phyloP scores from a whole-genome alignment of 257 asterid species.

The Capsicum chinense region DNA sequence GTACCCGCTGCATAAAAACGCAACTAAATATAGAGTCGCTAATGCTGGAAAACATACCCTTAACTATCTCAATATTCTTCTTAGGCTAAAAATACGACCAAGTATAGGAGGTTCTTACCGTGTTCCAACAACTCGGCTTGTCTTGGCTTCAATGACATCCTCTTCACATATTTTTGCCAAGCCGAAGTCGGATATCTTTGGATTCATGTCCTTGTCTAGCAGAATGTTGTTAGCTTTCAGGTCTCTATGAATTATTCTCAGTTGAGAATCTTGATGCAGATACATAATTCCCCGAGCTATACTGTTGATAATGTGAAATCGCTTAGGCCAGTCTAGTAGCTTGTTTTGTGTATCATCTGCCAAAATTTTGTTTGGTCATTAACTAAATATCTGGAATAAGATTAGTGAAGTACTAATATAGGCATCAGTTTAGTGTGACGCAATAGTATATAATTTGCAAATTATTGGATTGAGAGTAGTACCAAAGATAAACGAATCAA shows the following conservation, averaged over 20 bases:
- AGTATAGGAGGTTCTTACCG: constrained; percentile 41
- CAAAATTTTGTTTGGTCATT: not conserved
- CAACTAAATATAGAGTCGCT: not conserved
- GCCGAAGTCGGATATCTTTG: constrained; percentile 67
- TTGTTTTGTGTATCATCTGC: constrained; percentile 40
- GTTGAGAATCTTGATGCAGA: constrained; percentile 60
- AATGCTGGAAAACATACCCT: not conserved
- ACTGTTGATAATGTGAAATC: constrained; percentile 47
- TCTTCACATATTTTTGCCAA: constrained; percentile 49
- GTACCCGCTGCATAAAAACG: constrained; percentile 33
- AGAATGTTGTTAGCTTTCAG: constrained; percentile 59
- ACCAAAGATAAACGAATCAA: no score
- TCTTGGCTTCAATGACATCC: constrained; percentile 47
- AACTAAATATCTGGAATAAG: not conserved
- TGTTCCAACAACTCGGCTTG: constrained; percentile 54
- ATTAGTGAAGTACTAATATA: not conserved
- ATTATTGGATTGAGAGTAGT: not conserved
- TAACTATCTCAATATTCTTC: not conserved
- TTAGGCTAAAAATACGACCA: not conserved
- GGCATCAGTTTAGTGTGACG: not conserved
- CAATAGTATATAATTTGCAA: not conserved
- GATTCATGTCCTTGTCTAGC: constrained; percentile 48
- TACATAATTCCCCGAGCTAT: constrained; percentile 55
- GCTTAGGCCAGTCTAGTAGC: constrained; percentile 49
- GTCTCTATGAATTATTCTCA: constrained; percentile 50